Evolutionary conservation across 176 grass and related monocot genomes (phyloP).

Genomic region (Carex kokanica): DNA sequence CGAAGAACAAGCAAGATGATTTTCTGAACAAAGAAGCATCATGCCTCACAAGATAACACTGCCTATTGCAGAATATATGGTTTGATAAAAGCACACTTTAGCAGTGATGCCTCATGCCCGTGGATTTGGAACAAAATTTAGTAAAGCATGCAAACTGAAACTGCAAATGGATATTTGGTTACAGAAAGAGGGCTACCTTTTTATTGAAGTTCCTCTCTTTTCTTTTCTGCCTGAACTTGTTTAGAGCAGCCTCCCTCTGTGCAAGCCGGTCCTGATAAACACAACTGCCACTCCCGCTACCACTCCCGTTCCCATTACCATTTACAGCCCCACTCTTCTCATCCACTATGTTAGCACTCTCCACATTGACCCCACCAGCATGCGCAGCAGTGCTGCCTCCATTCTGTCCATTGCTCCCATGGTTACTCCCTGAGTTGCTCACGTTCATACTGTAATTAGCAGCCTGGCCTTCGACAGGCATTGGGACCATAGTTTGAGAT

Average conservation of each 20-base stretch:
- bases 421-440: conserved; percentile 73
- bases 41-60: neutral
- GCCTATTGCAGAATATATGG: neutral
- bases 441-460: conserved; percentile 56
- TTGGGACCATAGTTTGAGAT: conserved; percentile 39
- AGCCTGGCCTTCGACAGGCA: conserved; percentile 58
- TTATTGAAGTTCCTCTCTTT: conserved; percentile 78
- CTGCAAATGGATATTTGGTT: neutral
- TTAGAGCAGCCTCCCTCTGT: conserved; percentile 72
- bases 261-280: conserved; percentile 41
- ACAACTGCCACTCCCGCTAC: conserved; percentile 48
- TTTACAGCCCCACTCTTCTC: conserved; percentile 40
- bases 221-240: conserved; percentile 67
- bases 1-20: neutral
- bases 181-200: conserved; percentile 55
- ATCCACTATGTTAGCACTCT: conserved; percentile 34
- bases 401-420: conserved; percentile 61
- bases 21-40: neutral
- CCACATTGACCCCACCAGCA: conserved; percentile 43
- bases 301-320: conserved; percentile 43
- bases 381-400: conserved; percentile 38
- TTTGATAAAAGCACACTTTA: neutral
- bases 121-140: neutral
- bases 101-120: neutral
- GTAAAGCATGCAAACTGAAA: conserved; percentile 5